A percentile compares a stretch with the other conserved stretches of the same genome.
Evolutionary conservation across 1,284 basidiomycete genomes (phyloP).

Genomic region (Pseudozyma hubeiensis): DNA sequence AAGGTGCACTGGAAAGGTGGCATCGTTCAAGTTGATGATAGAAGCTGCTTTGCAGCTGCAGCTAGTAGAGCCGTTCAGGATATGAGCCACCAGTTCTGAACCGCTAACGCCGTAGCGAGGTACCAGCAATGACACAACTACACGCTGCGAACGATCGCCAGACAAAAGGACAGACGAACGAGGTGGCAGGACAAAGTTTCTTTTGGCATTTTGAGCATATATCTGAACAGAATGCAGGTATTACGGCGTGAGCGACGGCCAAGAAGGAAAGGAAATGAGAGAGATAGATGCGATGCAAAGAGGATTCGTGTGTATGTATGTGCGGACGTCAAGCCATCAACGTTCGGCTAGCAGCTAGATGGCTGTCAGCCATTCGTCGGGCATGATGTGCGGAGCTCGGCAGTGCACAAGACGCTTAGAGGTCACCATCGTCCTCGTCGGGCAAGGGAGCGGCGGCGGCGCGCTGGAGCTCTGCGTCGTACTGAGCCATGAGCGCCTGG

Average conservation of each 20-base stretch:
- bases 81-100: no score
- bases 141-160: no score
- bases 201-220: constrained; percentile 24
- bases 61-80: no score
- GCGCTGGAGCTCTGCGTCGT: constrained; percentile 80
- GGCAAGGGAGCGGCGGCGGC: constrained; percentile 72
- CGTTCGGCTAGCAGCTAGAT: no score
- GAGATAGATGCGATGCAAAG: constrained; percentile 6
- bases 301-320: background rate
- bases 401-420: constrained; percentile 38
- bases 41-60: no score
- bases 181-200: background rate
- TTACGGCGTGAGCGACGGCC: constrained; percentile 9
- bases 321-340: background rate
- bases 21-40: no score
- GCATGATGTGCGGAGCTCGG: background rate
- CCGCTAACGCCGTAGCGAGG: no score
- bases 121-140: no score
- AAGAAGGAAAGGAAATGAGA: background rate
- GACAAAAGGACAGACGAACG: background rate
- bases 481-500: constrained; percentile 81
- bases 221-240: constrained; percentile 32
- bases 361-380: no score
- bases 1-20: no score
- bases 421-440: constrained; percentile 72